Evolutionary conservation across 345 rosid genomes (phyloP), one percentile per base, ranked within the genome.

Genomic region (Turnera subulata): DNA sequence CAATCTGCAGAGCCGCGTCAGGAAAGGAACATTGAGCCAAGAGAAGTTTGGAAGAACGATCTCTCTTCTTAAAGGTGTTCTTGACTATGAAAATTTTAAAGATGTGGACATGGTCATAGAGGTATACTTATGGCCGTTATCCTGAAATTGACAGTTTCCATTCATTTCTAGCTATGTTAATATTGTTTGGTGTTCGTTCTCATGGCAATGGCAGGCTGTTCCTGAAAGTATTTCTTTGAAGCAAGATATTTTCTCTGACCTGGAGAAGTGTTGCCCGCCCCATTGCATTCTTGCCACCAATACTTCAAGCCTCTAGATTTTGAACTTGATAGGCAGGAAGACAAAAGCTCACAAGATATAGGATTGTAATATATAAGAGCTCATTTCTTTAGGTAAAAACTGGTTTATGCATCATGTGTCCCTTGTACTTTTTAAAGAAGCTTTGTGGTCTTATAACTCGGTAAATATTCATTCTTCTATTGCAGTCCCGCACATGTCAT

Each of bases 61-160:
- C 64, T 83, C 92, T 46, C 83, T 84, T 65, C 85, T 93, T 10
- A 85, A 64, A 68, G 96, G 99, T 45, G 73, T 58, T 54, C 88
- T 89, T 50, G 90, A 89, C 62, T 89, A 89, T 68, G 89, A 85
- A 74, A 79, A 87, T 70, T 85, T 93, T 68, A 84, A 71, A 67
- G 89, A 87, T 66, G 95, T 87, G 69, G 97, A 93, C 78, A 55
- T 89, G 87, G 99, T 93, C 63, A 87, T 89, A 40, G 97, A 93
- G 97, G 99, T 93, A 76, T 50, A 37, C 22, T 53, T n/a, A n/a
- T n/a, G n/a, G n/a, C n/a, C n/a, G 64, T 53, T 56, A 58, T 38
- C n/a, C n/a, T n/a, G n/a, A n/a, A n/a, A n/a, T n/a, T n/a, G n/a
- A n/a, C n/a, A n/a, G n/a, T n/a, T n/a, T n/a, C n/a, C n/a, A n/a